Base-by-base conservation (phyloP, 2,329 filamentous ascomycete species). In the Parafenestella ontariensis region DNA sequence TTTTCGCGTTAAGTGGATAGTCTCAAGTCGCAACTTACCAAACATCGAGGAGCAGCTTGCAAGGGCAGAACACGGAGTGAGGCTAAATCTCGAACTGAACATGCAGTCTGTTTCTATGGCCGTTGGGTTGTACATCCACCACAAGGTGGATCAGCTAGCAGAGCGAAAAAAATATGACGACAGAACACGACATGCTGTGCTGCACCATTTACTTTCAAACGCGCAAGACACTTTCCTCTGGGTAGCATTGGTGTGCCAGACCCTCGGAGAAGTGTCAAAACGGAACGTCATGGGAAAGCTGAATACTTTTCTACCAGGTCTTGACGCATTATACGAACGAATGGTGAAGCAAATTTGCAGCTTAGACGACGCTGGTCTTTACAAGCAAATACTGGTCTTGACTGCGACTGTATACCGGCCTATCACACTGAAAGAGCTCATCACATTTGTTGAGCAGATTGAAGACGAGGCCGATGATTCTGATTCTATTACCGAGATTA, bases 291-390 rank as follows among this genome's bases (percentile, higher is more conserved):
- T 49, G 3, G 44, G 48, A 21, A 57, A 58, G 49, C 34, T 77
- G 6, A 8, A 54, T 5, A 24, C 23, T 26, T 73, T 79, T 34
- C 78, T 77, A 3, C 52, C 65, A 3, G 74, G 74, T 0, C 71
- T 81, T 0, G 49, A 77, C 34, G 6, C 54, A 1, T 52, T 82
- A 2, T 82, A 82, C 46, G 5, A 56, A 1, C 66, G 65, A 11
- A 81, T 81, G 76, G 59, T 80, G 23, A 31, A 61, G 0, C 61
- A 73, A 6, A 75, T 81, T 5, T n/a, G 33, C 5, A 13, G 51
- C 2, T 72, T 62, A 1, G 53, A 72, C 0, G 59, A 78, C 52
- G 53, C 61, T 3, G 46, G 71, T 0, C 23, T 73, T 6, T 81
- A 73, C 60, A 65, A 52, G 46, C 51, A 65, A 3, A 63, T 83